Base-by-base conservation (phyloP, 129 eudicot genomes). In the Flaveria bidentis region DNA sequence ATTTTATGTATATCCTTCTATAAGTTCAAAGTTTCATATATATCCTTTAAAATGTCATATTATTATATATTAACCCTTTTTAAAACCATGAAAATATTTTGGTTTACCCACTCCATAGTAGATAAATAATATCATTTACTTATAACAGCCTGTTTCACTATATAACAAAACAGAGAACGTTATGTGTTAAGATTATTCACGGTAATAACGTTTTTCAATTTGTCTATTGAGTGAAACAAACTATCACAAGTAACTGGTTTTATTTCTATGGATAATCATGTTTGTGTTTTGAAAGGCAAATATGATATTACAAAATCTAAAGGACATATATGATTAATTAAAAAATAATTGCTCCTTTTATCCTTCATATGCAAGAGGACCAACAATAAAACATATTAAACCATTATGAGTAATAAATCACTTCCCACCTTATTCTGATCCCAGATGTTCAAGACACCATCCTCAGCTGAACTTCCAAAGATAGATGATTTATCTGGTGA, bases 381-480 rank as follows among this genome's bases (percentile, higher is more conserved):
- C 72, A 3, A 6, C 60, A 46, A 76, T 12, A 42, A 53, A 81
- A 52, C 12, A 18, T 6, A 65, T 15, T 36, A 28, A 36, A 33
- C 25, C 41, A 11, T 45, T 9, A 49, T 30, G 41, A 70, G 6
- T 47, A 12, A 49, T 49, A 66, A 5, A 69, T 28, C 20, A 36
- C 4, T 72, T 22, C 16, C 17, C 26, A 93, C 98, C 95, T 80
- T 84, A 30, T 83, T 84, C 78, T 88, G 83, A 84, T 93, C 96
- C 98, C 97, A 90, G 14, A 90, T 79, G 79, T 90, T 90, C 60
- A 90, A 75, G 41, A 85, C 69, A 71, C 91, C 96, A 85, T 90
- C 97, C 85, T 90, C 97, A 30, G 98, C 96, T 28, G 97, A 90
- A 77, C 96, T 93, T 70, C 98, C 97, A 80, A 93, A 93, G 75